Evolutionary conservation across 805 yeast genomes (phyloP).

Genomic region (Millerozyma miso): DNA sequence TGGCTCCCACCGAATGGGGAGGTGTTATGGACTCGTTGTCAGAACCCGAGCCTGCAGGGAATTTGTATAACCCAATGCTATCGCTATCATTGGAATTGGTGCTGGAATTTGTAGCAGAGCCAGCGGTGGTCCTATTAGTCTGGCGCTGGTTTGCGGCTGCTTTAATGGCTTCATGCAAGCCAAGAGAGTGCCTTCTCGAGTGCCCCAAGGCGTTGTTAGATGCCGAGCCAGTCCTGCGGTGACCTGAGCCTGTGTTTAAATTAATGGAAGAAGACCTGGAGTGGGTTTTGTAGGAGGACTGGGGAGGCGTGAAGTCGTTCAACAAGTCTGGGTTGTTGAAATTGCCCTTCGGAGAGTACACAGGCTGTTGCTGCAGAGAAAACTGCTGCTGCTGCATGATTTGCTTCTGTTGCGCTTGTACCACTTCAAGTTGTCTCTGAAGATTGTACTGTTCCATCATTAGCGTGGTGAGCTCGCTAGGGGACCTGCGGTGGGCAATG

Average conservation of each 20-base stretch:
- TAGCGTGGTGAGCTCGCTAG: constrained; percentile 87
- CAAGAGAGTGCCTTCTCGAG: constrained; percentile 85
- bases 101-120: constrained; percentile 22
- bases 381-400: constrained; percentile 64
- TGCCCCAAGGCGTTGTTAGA: constrained; percentile 54
- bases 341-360: constrained; percentile 19
- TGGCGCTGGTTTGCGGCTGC: constrained; percentile 91
- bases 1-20: constrained; percentile 4
- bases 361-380: constrained; percentile 19
- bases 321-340: constrained; percentile 5
- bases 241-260: constrained; percentile 14
- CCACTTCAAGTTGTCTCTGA: constrained; percentile 88
- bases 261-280: constrained; percentile 30
- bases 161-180: constrained; percentile 85
- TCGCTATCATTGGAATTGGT: constrained; percentile 7
- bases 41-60: constrained; percentile 43
- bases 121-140: constrained; percentile 31
- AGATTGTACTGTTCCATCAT: constrained; percentile 89
- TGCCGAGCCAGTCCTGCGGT: constrained; percentile 33
- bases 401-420: constrained; percentile 90
- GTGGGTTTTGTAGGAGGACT: constrained; percentile 23
- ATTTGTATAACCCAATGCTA: constrained; percentile 43
- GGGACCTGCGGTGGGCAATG: constrained; percentile 95
- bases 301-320: constrained; percentile 20
- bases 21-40: constrained; percentile 9